A percentile compares a stretch with the other conserved stretches of the same genome.
Conservation (phyloP, 768 basidiomycete genomes). For the Pleurotus pulmonarius region DNA sequence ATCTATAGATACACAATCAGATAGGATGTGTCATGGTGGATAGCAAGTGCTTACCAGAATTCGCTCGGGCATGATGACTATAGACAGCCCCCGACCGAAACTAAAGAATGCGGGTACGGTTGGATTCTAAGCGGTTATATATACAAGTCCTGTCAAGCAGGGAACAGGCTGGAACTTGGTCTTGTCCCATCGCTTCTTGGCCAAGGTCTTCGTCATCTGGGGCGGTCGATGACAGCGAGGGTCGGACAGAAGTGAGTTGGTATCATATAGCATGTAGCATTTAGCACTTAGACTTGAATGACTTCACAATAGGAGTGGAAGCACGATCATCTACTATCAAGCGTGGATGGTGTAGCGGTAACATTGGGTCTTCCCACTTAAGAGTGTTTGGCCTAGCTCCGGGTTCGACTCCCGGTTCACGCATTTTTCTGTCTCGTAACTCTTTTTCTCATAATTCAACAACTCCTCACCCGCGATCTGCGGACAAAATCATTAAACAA, state of each 20-base stretch:
- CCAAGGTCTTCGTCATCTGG: too few relatives aligned
- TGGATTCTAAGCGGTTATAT: too few relatives aligned
- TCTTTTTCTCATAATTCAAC: not conserved
- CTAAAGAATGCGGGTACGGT: too few relatives aligned
- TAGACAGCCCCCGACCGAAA: not conserved
- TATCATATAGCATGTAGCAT: not conserved
- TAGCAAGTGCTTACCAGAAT: slow-evolving; percentile 1
- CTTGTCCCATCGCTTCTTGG: too few relatives aligned
- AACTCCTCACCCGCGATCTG: not conserved
- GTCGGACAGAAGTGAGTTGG: too few relatives aligned
- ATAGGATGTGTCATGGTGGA: not conserved
- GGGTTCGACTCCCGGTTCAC: slow-evolving; percentile 55
- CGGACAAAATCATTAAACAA: too few relatives aligned
- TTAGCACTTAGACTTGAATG: not conserved
- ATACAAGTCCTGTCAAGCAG: too few relatives aligned
- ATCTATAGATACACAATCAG: slow-evolving; percentile 20
- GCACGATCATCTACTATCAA: not conserved
- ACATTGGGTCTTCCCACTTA: slow-evolving; percentile 79
- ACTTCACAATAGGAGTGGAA: too few relatives aligned
- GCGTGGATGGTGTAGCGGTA: slow-evolving; percentile 74
- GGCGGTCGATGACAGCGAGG: too few relatives aligned
- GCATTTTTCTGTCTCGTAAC: slow-evolving; percentile 19
- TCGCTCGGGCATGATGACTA: slow-evolving; percentile 1
- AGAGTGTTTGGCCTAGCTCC: slow-evolving; percentile 39
- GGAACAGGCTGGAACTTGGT: too few relatives aligned